Base-by-base conservation (phyloP, 768 basidiomycete genomes). In the Dentipellis sp. region DNA sequence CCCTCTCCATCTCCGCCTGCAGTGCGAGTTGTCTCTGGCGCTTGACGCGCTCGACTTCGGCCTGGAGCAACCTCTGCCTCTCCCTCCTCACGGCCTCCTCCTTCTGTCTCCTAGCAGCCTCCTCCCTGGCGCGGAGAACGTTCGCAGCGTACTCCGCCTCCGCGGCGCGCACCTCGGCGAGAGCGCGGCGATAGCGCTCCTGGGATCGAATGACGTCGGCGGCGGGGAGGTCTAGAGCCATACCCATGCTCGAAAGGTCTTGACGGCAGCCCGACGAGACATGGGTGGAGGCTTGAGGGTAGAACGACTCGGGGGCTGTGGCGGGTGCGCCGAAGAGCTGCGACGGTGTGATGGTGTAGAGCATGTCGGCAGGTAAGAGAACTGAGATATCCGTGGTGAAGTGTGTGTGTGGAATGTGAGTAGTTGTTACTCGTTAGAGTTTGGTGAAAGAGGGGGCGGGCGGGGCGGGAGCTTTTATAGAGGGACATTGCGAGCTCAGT, bases 101-200 rank as follows among this genome's bases (percentile, higher is more conserved):
- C 36, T 52, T 51, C 8, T 40, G 53, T 8, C 48, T 54, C 49
- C 48, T 38, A 10, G 52, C n/a, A 42, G 54, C 48, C 21, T 53
- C 56, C 14, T 57, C 49, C 7, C 53, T 55, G 1, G 49, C 37
- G 8, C 56, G 54, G 12, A 38, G 21, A 29, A 55, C n/a, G 2
- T 36, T 3, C 3, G 21, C 40, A 9, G 42, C 35, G 45, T 59
- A 61, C 39, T 62, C 56, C 12, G 61, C 42, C 35, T 58, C 56
- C 2, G 56, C 59, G 3, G 40, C 45, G 14, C 54, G 38, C 17
- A 58, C 48, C 34, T 56, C 56, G 4, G 40, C 36, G 35, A 62
- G 47, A 0, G 59, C 56, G 40, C 51, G 56, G 29, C 54, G 61
- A 54, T 60, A 62, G 23, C 54, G 61, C 17, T 48, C 21, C 45